Percentiles rank a stretch among this genome's conserved stretches.
Evolutionary conservation across 495 filamentous ascomycete genomes (phyloP).

Genomic region (Talaromyces liani): DNA sequence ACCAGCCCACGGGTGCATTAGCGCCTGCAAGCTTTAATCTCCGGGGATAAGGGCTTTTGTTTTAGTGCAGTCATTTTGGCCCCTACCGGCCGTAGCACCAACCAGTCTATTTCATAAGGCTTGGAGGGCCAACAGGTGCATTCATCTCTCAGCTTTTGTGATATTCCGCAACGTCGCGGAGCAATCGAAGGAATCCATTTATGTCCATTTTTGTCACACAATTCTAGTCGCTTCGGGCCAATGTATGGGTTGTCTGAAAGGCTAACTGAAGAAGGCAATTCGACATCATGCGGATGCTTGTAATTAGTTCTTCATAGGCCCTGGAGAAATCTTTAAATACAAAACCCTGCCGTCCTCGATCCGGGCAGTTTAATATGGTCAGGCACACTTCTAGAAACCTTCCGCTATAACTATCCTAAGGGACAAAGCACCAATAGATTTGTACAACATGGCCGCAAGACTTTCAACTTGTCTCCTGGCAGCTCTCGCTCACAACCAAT

Average conservation of each 20-base stretch:
- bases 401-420: background rate
- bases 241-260: background rate
- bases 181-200: background rate
- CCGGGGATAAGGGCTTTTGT: background rate
- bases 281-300: background rate
- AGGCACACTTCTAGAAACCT: background rate
- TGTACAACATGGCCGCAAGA: background rate
- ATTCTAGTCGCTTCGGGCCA: background rate
- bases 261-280: no score
- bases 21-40: background rate
- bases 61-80: background rate
- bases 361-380: background rate
- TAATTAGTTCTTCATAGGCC: background rate
- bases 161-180: background rate
- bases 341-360: background rate
- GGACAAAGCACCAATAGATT: background rate
- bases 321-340: background rate
- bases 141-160: background rate
- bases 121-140: background rate
- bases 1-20: background rate
- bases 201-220: background rate
- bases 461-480: background rate
- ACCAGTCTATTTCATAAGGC: background rate
- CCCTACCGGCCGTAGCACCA: background rate
- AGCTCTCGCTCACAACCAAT: background rate